A percentile compares a stretch with the other conserved stretches of the same genome.
Conservation (phyloP, 768 basidiomycete genomes). For the Leccinum disarticulatum region DNA sequence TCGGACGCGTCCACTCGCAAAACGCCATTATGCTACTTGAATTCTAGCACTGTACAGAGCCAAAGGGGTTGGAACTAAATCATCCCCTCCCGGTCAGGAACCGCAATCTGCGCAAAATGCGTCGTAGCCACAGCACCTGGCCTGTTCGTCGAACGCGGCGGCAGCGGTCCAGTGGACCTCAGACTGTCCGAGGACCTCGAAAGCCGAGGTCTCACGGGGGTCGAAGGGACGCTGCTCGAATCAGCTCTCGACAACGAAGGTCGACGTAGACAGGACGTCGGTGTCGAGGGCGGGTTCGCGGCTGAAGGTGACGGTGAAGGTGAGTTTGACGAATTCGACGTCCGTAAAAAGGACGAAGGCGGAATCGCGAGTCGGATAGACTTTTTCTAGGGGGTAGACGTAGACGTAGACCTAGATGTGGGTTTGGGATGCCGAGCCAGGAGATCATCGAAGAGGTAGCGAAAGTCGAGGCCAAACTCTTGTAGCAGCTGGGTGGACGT, state of each 20-base stretch:
- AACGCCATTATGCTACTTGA: background rate
- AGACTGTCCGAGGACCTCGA: slow-evolving; percentile 23
- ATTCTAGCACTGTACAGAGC: too few relatives aligned
- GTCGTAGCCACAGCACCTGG: slow-evolving; percentile 50
- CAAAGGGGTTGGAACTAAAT: slow-evolving; percentile 48
- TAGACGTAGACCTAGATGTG: too few relatives aligned
- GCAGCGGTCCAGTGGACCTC: slow-evolving; percentile 51
- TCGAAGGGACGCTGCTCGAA: slow-evolving; percentile 30
- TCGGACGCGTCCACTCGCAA: slow-evolving; percentile 10
- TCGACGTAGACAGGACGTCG: slow-evolving; percentile 30
- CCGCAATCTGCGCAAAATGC: slow-evolving; percentile 49
- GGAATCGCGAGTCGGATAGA: too few relatives aligned
- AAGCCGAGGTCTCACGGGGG: slow-evolving; percentile 24
- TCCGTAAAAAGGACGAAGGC: too few relatives aligned
- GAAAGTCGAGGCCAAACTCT: too few relatives aligned
- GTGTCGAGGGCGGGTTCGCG: slow-evolving; percentile 20
- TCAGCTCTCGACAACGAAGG: too few relatives aligned
- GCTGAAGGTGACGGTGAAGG: too few relatives aligned
- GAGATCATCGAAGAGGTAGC: too few relatives aligned
- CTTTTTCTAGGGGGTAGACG: too few relatives aligned
- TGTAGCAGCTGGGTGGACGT: too few relatives aligned
- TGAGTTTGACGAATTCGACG: too few relatives aligned
- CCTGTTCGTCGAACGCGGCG: slow-evolving; percentile 65
- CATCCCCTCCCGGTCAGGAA: slow-evolving; percentile 63
- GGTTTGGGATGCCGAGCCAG: too few relatives aligned